Base-by-base conservation (phyloP, 441 rosid species). In the Iberis amara region DNA sequence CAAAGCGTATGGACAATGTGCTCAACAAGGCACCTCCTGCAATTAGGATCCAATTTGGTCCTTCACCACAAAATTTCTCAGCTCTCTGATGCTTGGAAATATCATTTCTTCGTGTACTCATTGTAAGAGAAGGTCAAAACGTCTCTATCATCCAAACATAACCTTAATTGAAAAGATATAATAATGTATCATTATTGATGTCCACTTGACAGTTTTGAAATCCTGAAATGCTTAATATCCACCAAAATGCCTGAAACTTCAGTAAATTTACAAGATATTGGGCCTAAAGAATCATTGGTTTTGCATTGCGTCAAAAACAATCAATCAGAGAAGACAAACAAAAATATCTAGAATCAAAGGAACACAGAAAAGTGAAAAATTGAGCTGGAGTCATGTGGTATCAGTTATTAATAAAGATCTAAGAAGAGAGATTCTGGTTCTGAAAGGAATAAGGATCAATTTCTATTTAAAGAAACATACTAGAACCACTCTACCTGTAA, bases 11-110 rank as follows among this genome's bases (percentile, higher is more conserved):
- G 10, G 98, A 81, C 71, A 91, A 60, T 5, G 98, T 91, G 72
- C 95, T 88, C 57, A 91, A 53, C 71, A 91, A 80, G 47, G 98
- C 94, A 46, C 96, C 94, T 1, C 96, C 96, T 0, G 94, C 98
- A 48, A 91, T 82, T 3, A 91, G 83, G 49, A 91, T 68, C 98
- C 98, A 91, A 52, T 83, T 83, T 3, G 87, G 89, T 15, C 95
- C 85, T 61, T 72, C 72, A 11, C 67, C 79, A 66, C 65, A 80
- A 57, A 67, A 18, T 28, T 35, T 54, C 23, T 64, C 74, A 30
- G 73, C 57, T 75, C 64, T 69, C 56, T 80, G 89, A 73, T 70
- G 70, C 69, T 82, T 87, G 40, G 79, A 68, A 39, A 48, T 58
- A 40, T 65, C 65, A 62, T 55, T 66, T 42, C 70, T 64, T 71